Conservation (phyloP, 2,329 filamentous ascomycete genomes). For the Catunica adiposa region DNA sequence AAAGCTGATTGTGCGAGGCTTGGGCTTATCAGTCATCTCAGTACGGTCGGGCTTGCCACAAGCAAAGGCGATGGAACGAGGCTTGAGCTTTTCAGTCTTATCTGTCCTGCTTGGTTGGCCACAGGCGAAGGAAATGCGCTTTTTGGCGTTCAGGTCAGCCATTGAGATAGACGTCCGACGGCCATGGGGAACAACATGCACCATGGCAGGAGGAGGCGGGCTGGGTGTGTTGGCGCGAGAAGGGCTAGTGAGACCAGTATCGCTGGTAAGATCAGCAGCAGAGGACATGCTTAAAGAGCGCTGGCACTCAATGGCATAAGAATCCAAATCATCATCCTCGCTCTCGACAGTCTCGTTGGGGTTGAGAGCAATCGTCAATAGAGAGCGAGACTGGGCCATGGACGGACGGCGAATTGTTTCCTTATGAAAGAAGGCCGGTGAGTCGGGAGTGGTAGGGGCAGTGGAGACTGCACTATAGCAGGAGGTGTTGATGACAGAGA, state of each 20-base stretch:
- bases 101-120: background rate
- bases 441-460: background rate
- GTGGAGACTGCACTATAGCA: background rate
- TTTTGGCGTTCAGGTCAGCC: constrained; percentile 11
- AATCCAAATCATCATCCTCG: constrained; percentile 42
- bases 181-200: constrained; percentile 21
- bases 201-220: constrained; percentile 54
- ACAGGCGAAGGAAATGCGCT: constrained; percentile 15
- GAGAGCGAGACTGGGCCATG: constrained; percentile 32
- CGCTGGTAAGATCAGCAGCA: constrained; percentile 85
- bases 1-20: background rate
- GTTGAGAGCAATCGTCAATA: constrained; percentile 73
- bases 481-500: constrained; percentile 1
- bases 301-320: constrained; percentile 21
- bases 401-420: constrained; percentile 15
- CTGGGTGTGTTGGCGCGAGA: constrained; percentile 78
- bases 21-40: background rate
- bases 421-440: constrained; percentile 18
- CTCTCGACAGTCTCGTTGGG: constrained; percentile 32
- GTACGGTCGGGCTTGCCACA: background rate
- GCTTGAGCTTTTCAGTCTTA: constrained; percentile 1
- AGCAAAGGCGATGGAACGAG: constrained; percentile 8
- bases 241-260: constrained; percentile 78
- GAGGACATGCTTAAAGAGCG: constrained; percentile 48
- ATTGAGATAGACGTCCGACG: constrained; percentile 11